phyloP scores from a whole-genome alignment of 805 yeast species.

The Saccharomycopsis lassenensis region DNA sequence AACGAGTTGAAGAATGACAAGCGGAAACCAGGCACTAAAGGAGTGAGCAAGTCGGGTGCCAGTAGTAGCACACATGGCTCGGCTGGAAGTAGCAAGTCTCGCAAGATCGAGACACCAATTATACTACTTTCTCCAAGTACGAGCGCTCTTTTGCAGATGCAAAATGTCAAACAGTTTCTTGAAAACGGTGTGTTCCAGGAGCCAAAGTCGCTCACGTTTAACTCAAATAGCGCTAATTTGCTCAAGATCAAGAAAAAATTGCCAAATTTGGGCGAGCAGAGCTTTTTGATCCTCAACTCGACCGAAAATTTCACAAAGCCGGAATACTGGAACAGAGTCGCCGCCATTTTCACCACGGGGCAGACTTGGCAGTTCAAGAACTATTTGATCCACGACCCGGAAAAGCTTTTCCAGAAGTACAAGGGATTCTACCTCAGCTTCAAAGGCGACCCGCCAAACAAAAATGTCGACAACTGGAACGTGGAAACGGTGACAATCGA shows the following conservation, averaged over 20 bases:
- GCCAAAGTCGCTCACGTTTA: constrained; percentile 29
- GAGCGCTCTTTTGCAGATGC: constrained; percentile 54
- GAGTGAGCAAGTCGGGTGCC: constrained; percentile 20
- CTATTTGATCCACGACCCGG: constrained; percentile 77
- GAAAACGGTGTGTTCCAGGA: constrained; percentile 60
- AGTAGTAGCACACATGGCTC: constrained; percentile 14
- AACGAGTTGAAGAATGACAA: constrained; percentile 33
- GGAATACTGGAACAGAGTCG: constrained; percentile 96
- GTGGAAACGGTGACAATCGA: constrained; percentile 71
- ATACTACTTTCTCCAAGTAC: constrained; percentile 73
- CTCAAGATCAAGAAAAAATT: constrained; percentile 46
- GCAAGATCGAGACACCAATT: constrained; percentile 44
- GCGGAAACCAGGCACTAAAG: neutral
- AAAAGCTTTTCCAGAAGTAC: constrained; percentile 66
- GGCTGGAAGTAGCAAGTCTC: constrained; percentile 19
- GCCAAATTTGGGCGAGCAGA: constrained; percentile 45
- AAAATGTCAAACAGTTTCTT: constrained; percentile 56
- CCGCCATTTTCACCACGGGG: constrained; percentile 93
- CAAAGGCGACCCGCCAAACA: constrained; percentile 72
- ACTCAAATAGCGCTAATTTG: constrained; percentile 27
- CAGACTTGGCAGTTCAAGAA: constrained; percentile 94
- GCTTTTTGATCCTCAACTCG: constrained; percentile 76
- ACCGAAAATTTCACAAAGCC: constrained; percentile 84
- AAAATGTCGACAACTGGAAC: constrained; percentile 75
- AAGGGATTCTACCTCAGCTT: constrained; percentile 74